These are phyloP conservation scores for Plasmodium gaboni DNA, from an alignment of 169 alveolate species.

Conservation along the genomic window DNA sequence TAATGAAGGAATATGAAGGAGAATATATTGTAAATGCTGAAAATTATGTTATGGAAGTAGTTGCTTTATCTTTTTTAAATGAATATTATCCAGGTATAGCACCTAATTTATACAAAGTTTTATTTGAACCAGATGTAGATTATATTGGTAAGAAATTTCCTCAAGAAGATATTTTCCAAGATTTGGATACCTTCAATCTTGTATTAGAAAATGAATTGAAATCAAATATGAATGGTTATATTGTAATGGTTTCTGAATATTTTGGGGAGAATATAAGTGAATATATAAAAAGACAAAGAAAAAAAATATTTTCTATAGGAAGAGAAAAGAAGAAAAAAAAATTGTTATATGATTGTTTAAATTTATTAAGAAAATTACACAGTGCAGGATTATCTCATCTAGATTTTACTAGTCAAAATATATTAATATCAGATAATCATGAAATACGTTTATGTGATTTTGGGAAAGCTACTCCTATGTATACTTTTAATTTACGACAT, in stretches of 20 bases:
- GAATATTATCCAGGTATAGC: slow-evolving; percentile 78
- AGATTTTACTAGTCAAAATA: slow-evolving; percentile 87
- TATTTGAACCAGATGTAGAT: slow-evolving; percentile 75
- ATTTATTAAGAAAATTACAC: slow-evolving; percentile 78
- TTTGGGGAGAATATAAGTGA: slow-evolving; percentile 80
- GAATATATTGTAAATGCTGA: slow-evolving; percentile 87
- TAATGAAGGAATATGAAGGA: slow-evolving; percentile 83
- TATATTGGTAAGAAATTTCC: neutral
- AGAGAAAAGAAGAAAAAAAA: too few species aligned
- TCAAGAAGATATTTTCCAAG: slow-evolving; percentile 7
- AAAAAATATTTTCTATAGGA: neutral
- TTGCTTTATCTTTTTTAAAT: slow-evolving; percentile 81
- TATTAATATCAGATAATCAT: slow-evolving; percentile 78
- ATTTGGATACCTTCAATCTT: slow-evolving; percentile 51
- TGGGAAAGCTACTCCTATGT: slow-evolving; percentile 85
- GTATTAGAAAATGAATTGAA: slow-evolving; percentile 18
- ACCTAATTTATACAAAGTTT: slow-evolving; percentile 80
- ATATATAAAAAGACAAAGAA: slow-evolving; percentile 76
- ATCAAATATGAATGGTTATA: slow-evolving; percentile 77
- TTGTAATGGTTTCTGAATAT: slow-evolving; percentile 80
- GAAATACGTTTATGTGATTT: slow-evolving; percentile 85
- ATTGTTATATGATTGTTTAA: slow-evolving; percentile 70
- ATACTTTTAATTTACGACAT: slow-evolving; percentile 77
- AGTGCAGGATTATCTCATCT: slow-evolving; percentile 85
- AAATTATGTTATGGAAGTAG: slow-evolving; percentile 87